phyloP scores from a whole-genome alignment of 106 monocot genomes.

The Allium cepa region DNA sequence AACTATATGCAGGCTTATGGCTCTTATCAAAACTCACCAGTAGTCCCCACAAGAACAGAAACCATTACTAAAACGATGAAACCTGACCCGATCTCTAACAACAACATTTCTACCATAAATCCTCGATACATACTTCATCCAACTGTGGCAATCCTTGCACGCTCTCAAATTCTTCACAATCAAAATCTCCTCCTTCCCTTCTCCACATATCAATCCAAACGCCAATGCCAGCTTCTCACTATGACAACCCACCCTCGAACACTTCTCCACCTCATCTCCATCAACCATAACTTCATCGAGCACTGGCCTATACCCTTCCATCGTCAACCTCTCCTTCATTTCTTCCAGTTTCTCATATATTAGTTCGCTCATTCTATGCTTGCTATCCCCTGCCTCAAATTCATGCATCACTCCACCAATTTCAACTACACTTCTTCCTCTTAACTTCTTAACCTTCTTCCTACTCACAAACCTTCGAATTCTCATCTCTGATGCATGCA shows the following conservation, averaged over 20 bases:
- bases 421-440: slow-evolving; percentile 40
- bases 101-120: slow-evolving; percentile 33
- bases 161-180: slow-evolving; percentile 52
- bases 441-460: slow-evolving; percentile 17
- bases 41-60: slow-evolving; percentile 40
- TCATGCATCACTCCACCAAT: slow-evolving; percentile 42
- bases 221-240: slow-evolving; percentile 57
- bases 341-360: slow-evolving; percentile 38
- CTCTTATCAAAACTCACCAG: slow-evolving; percentile 14
- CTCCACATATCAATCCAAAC: slow-evolving; percentile 37
- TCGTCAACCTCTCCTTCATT: slow-evolving; percentile 19
- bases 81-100: slow-evolving; percentile 45
- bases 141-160: slow-evolving; percentile 45
- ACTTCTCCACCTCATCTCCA: slow-evolving; percentile 38
- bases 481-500: slow-evolving; percentile 18
- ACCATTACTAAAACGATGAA: slow-evolving; percentile 48
- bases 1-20: too few species aligned
- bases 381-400: slow-evolving; percentile 32
- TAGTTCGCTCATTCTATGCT: slow-evolving; percentile 20
- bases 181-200: slow-evolving; percentile 33
- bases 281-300: slow-evolving; percentile 38
- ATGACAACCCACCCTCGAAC: slow-evolving; percentile 31
- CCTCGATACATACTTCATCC: slow-evolving; percentile 38
- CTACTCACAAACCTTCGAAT: slow-evolving; percentile 14
- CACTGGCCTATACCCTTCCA: slow-evolving; percentile 21